Evolutionary conservation across 371 early-diverging fungal genomes (phyloP).

Genomic region (Umbelopsis sp.): DNA sequence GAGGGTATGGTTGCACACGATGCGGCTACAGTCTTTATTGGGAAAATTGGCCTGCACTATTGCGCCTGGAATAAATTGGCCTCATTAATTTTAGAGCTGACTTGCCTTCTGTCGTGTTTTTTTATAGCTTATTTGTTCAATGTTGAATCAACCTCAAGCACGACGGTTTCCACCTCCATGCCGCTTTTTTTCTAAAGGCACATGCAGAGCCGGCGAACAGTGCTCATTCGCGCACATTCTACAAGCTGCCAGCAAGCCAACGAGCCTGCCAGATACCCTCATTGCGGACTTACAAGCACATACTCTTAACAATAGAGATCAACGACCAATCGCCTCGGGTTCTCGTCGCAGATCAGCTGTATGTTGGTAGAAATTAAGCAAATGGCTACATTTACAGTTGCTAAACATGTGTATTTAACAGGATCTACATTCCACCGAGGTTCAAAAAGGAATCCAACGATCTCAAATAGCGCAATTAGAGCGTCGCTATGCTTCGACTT

Average conservation of each 20-base stretch:
- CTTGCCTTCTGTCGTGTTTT: neutral
- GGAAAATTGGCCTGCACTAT: neutral
- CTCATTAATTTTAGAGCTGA: neutral
- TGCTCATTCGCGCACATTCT: slow-evolving; percentile 51
- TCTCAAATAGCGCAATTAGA: slow-evolving; percentile 7
- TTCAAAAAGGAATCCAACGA: neutral
- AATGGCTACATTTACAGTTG: no score
- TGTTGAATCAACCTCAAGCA: slow-evolving; percentile 18
- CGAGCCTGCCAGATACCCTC: no score
- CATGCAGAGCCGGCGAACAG: slow-evolving; percentile 50
- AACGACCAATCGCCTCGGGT: neutral
- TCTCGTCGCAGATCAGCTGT: neutral
- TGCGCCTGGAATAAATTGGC: no score
- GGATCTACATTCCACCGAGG: neutral
- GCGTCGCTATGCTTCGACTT: neutral
- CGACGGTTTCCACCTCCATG: slow-evolving; percentile 53
- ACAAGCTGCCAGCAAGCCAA: slow-evolving; percentile 15
- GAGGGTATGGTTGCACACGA: slow-evolving; percentile 16
- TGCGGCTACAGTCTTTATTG: slow-evolving; percentile 11
- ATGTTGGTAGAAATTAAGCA: neutral
- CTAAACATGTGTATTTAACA: neutral
- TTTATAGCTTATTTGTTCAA: neutral
- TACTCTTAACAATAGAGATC: neutral
- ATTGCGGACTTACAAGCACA: neutral
- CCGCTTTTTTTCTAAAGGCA: slow-evolving; percentile 50